These are phyloP conservation scores for Eucalyptus victrix DNA, from an alignment of 345 rosid genomes.

Conservation along the genomic window DNA sequence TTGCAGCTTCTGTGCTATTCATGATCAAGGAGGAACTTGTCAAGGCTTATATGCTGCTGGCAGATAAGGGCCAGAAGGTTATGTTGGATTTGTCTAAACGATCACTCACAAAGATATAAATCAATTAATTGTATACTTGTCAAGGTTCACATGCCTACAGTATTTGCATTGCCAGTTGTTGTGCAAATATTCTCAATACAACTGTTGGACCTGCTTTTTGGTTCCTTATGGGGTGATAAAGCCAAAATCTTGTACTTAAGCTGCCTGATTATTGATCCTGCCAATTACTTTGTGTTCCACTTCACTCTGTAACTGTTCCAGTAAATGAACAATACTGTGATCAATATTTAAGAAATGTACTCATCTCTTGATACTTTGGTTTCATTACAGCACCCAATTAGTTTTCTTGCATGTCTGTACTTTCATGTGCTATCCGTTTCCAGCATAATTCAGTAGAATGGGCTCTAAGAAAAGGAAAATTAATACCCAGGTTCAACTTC, in stretches of 20 bases:
- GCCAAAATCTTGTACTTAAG: neutral
- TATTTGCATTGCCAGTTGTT: neutral
- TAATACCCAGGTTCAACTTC: neutral
- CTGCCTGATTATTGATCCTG: neutral
- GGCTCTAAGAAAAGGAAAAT: neutral
- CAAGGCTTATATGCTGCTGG: conserved; percentile 30
- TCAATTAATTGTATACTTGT: neutral
- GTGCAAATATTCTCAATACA: neutral
- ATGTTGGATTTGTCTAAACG: neutral
- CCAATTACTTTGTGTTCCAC: neutral
- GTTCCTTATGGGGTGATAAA: neutral
- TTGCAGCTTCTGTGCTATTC: conserved; percentile 71
- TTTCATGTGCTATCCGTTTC: neutral
- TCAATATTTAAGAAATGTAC: neutral
- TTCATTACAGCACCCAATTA: neutral
- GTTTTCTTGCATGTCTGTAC: neutral
- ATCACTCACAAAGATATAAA: neutral
- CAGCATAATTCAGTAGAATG: neutral
- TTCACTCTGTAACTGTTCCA: neutral
- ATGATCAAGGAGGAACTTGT: conserved; percentile 68
- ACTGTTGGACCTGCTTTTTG: neutral
- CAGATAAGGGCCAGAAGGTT: conserved; percentile 21
- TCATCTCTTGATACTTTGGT: neutral
- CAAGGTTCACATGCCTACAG: neutral
- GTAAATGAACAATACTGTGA: neutral